phyloP scores from a whole-genome alignment of 805 yeast genomes.

The Saccharomyces kudriavzevii region DNA sequence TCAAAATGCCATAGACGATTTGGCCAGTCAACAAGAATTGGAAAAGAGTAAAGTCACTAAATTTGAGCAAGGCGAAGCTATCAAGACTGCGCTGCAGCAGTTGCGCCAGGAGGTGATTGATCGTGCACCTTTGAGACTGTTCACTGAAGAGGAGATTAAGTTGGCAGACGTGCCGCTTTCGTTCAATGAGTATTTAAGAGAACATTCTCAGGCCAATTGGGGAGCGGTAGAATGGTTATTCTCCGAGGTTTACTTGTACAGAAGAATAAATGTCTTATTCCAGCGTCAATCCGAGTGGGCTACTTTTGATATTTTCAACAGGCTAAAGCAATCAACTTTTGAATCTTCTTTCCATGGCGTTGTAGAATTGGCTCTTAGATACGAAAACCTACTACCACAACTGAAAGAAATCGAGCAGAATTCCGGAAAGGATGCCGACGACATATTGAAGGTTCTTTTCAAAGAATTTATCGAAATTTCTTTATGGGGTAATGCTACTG shows the following conservation, averaged over 20 bases:
- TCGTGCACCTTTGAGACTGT: conserved; percentile 37
- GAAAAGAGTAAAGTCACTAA: conserved; percentile 21
- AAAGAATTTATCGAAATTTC: conserved; percentile 81
- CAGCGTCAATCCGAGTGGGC: conserved; percentile 32
- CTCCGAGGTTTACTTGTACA: conserved; percentile 78
- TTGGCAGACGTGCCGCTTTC: conserved; percentile 40
- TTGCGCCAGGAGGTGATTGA: conserved; percentile 39
- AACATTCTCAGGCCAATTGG: conserved; percentile 48
- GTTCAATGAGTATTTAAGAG: conserved; percentile 48
- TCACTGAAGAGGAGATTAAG: conserved; percentile 35
- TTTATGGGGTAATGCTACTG: conserved; percentile 98
- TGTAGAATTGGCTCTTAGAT: conserved; percentile 66
- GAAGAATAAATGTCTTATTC: conserved; percentile 46
- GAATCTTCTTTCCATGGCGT: conserved; percentile 69
- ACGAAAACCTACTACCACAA: conserved; percentile 35
- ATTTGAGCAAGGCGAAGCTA: conserved; percentile 39
- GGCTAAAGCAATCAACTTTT: conserved; percentile 67
- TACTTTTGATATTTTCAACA: conserved; percentile 64
- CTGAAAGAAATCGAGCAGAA: conserved; percentile 7
- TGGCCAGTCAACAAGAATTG: conserved; percentile 31
- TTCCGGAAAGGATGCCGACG: conserved; percentile 26
- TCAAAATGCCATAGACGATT: conserved; percentile 58
- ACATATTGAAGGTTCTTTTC: conserved; percentile 50
- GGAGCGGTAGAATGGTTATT: conserved; percentile 82
- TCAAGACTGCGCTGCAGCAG: conserved; percentile 35